phyloP scores from a whole-genome alignment of 495 filamentous ascomycete species.

The Penicillium soppii region DNA sequence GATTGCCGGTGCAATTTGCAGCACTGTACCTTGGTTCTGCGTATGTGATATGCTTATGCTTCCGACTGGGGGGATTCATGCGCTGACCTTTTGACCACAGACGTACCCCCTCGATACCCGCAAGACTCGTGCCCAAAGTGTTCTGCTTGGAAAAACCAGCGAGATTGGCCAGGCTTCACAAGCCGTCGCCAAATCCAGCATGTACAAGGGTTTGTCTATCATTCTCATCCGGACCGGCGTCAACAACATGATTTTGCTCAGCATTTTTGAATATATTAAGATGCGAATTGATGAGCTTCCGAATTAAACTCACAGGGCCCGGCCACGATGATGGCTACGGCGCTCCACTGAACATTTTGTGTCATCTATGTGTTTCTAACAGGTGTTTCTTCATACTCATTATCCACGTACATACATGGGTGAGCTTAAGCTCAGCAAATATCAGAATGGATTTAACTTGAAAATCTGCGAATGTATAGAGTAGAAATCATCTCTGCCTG shows the following conservation, averaged over 20 bases:
- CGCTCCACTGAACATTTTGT: slow-evolving; percentile 1
- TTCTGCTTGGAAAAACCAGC: slow-evolving; percentile 43
- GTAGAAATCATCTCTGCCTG: slow-evolving; percentile 15
- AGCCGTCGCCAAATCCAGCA: slow-evolving; percentile 47
- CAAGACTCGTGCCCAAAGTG: slow-evolving; percentile 50
- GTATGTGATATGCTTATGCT: slow-evolving; percentile 32
- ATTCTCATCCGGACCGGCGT: slow-evolving; percentile 46
- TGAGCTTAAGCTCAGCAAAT: slow-evolving; percentile 28
- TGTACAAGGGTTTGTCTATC: slow-evolving; percentile 51
- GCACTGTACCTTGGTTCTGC: slow-evolving; percentile 48
- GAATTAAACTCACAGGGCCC: slow-evolving; percentile 9
- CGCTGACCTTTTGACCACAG: slow-evolving; percentile 25
- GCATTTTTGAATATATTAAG: slow-evolving; percentile 48
- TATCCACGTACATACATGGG: slow-evolving; percentile 28
- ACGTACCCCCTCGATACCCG: slow-evolving; percentile 50
- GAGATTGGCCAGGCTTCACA: slow-evolving; percentile 45
- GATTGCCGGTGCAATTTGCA: slow-evolving; percentile 48
- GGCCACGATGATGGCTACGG: not conserved
- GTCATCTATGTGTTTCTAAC: not conserved
- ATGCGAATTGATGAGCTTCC: slow-evolving; percentile 39
- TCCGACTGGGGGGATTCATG: too few relatives aligned
- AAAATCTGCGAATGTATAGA: not conserved
- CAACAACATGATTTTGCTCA: slow-evolving; percentile 51
- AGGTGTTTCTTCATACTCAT: slow-evolving; percentile 4
- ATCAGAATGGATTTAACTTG: slow-evolving; percentile 14